Conservation (phyloP, 2,329 filamentous ascomycete genomes). For the Zasmidium citrigriseum region DNA sequence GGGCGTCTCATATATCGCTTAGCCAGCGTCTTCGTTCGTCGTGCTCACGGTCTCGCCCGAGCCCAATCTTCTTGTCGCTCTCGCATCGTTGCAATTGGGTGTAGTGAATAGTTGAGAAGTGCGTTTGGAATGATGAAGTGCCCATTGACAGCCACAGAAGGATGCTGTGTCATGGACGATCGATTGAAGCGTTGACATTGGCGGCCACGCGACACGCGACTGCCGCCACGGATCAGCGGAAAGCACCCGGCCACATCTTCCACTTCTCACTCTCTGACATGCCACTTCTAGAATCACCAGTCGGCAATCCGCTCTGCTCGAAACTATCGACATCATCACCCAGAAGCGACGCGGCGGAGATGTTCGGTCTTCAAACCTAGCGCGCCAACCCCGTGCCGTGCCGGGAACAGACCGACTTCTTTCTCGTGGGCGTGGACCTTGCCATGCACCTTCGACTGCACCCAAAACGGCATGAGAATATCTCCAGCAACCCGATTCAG, state of each 20-base stretch:
- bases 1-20: not conserved
- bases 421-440: not conserved
- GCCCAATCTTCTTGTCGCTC: not conserved
- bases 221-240: not conserved
- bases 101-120: too few species aligned
- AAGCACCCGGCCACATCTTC: not conserved
- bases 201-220: slow-evolving; percentile 11
- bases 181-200: slow-evolving; percentile 2
- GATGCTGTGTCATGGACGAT: slow-evolving; percentile 6
- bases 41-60: not conserved
- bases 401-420: not conserved
- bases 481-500: not conserved
- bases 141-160: not conserved
- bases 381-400: not conserved
- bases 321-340: not conserved
- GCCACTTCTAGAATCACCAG: not conserved
- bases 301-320: not conserved
- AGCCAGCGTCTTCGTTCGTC: not conserved
- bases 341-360: not conserved
- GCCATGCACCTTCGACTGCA: not conserved
- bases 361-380: slow-evolving; percentile 1
- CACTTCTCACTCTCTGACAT: not conserved
- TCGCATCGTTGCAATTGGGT: not conserved
- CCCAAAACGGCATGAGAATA: not conserved
- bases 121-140: too few species aligned